phyloP scores from a whole-genome alignment of 1,284 basidiomycete species.

The Leccinum olivaceoglutinosum region DNA sequence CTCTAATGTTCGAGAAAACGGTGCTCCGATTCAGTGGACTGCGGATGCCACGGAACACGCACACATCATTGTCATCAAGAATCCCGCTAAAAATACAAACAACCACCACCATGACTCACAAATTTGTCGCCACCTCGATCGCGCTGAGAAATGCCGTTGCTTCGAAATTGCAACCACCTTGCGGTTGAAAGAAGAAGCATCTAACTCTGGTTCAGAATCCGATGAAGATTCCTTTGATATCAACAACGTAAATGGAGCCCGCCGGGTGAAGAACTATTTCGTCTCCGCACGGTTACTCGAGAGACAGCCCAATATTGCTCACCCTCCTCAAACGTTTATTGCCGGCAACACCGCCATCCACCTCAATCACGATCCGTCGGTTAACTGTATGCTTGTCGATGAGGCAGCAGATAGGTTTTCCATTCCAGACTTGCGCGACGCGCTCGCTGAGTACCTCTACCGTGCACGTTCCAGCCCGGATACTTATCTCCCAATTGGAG shows the following conservation, averaged over 20 bases:
- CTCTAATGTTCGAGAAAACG: neutral
- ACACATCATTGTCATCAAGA: constrained; percentile 21
- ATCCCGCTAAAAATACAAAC: constrained; percentile 15
- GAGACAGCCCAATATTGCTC: neutral
- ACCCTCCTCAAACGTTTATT: neutral
- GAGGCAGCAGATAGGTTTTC: neutral
- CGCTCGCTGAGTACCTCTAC: neutral
- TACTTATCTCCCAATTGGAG: neutral
- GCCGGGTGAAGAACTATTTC: neutral
- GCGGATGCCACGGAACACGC: constrained; percentile 6
- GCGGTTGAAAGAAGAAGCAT: neutral
- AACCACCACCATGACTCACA: constrained; percentile 20
- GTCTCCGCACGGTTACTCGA: neutral
- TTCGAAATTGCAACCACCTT: constrained; percentile 2
- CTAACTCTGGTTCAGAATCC: neutral
- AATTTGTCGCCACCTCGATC: constrained; percentile 20
- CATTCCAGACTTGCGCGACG: neutral
- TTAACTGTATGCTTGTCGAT: neutral
- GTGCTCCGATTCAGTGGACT: neutral
- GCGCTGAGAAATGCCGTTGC: constrained; percentile 5
- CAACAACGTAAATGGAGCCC: neutral
- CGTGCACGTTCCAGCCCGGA: neutral
- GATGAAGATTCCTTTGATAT: neutral
- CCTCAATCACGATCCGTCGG: neutral
- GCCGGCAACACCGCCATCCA: neutral